Evolutionary conservation across 1,139 yeast species (phyloP).

Genomic region (Debaryomycetaceae sp.): DNA sequence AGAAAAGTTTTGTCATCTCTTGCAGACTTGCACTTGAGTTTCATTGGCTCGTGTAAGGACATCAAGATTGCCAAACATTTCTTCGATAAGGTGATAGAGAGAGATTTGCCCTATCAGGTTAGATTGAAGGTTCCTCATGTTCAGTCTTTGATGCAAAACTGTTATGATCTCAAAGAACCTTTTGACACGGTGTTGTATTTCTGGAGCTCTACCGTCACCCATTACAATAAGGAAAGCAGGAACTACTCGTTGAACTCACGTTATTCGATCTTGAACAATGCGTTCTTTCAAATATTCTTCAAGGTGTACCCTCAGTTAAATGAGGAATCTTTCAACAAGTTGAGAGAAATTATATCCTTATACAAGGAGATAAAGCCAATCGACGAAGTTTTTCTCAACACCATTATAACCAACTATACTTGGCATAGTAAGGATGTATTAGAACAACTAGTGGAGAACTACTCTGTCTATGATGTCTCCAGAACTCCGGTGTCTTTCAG

Average conservation of each 20-base stretch:
- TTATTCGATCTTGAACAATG: constrained; percentile 65
- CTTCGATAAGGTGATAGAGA: constrained; percentile 65
- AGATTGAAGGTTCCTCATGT: constrained; percentile 75
- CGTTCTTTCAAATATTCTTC: constrained; percentile 68
- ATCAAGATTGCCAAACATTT: constrained; percentile 67
- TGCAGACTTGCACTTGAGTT: constrained; percentile 67
- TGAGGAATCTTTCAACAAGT: constrained; percentile 52
- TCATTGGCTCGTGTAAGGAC: constrained; percentile 80
- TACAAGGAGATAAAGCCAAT: constrained; percentile 57
- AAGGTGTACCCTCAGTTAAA: constrained; percentile 52
- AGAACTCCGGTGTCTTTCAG: constrained; percentile 74
- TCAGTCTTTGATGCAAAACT: constrained; percentile 61
- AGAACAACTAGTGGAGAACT: constrained; percentile 61
- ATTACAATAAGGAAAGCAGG: constrained; percentile 45
- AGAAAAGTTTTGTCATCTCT: constrained; percentile 23
- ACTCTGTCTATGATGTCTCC: constrained; percentile 53
- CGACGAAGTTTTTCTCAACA: constrained; percentile 78
- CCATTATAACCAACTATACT: constrained; percentile 62
- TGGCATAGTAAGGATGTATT: constrained; percentile 71
- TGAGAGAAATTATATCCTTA: constrained; percentile 54
- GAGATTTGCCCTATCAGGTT: constrained; percentile 68
- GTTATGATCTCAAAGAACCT: constrained; percentile 55
- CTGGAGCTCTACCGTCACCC: constrained; percentile 62
- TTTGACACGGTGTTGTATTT: constrained; percentile 56
- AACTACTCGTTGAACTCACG: constrained; percentile 43